Base-by-base conservation (phyloP, 192 early-diverging fungal species). In the Phycomyces blakesleeanus region DNA sequence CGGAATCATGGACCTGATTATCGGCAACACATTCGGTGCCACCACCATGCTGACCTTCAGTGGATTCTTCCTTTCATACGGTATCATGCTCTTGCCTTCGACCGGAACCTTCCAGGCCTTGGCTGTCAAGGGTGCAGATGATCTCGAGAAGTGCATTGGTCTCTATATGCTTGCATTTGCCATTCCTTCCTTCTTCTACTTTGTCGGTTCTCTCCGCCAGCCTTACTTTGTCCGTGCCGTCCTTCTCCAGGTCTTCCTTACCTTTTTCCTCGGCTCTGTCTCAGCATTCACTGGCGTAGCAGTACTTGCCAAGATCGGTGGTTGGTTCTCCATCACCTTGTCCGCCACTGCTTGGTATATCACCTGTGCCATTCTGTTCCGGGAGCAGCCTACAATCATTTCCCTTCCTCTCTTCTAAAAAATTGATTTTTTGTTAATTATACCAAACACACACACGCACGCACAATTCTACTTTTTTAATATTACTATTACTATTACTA, bases 291-390 rank as follows among this genome's bases (percentile, higher is more conserved):
- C 37, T 14, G 40, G 51, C 5, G 55, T 57, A 50, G 16, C 14
- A 18, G 21, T 29, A 0, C 10, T 55, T 0, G 53, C 54, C 11
- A 50, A 49, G 15, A 52, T 44, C 56, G 51, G 57, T 21, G 69
- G 69, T 18, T 71, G 69, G 69, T 54, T 71, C 51, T 61, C 57
- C 14, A 51, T 71, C 34, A 60, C 56, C n/a, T 51, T 71, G n/a
- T 18, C 51, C 25, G 2, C 60, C 24, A 71, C 69, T 24, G 69
- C 69, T 12, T 71, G 58, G 57, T 71, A 71, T 29, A 29, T 64
- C 7, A 55, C 41, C 16, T 20, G 27, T 61, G 63, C 69, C 24
- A 54, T 71, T 9, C 15, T 70, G 5, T 70, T 29, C 38, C 54
- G 44, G 8, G 27, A 39, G 10, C 50, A 57, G 8, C 54, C n/a